Conservation (phyloP, 2,329 filamentous ascomycete genomes). For the Periglandula ipomoeae region DNA sequence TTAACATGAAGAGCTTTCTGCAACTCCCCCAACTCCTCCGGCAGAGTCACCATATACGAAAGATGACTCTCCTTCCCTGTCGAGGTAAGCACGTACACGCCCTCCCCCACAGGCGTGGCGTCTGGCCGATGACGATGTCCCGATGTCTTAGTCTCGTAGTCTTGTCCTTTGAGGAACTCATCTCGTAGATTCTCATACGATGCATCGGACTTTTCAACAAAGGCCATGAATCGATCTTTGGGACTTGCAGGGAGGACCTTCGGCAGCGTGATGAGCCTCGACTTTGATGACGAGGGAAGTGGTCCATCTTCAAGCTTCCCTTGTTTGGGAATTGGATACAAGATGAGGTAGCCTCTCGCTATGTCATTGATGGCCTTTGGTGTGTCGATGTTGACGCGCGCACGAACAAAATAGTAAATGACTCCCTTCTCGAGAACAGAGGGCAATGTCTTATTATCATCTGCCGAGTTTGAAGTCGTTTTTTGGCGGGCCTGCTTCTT, state of each 20-base stretch:
- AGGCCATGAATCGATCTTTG: conserved; percentile 66
- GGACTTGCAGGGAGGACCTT: conserved; percentile 66
- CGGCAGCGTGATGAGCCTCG: conserved; percentile 67
- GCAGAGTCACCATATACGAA: conserved; percentile 70
- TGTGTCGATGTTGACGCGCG: conserved; percentile 63
- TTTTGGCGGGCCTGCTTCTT: neutral
- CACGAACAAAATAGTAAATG: conserved; percentile 84
- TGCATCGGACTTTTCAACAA: conserved; percentile 66
- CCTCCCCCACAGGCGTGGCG: conserved; percentile 70
- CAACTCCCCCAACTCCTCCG: conserved; percentile 57
- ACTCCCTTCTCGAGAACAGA: conserved; percentile 76
- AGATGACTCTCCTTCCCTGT: conserved; percentile 67
- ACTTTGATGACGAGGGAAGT: conserved; percentile 42
- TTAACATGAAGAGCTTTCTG: conserved; percentile 68
- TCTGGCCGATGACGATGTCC: conserved; percentile 61
- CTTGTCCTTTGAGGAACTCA: conserved; percentile 54
- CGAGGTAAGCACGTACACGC: conserved; percentile 72
- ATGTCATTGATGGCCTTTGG: conserved; percentile 63
- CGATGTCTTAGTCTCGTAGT: conserved; percentile 68
- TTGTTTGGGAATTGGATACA: conserved; percentile 63
- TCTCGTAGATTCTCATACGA: conserved; percentile 63
- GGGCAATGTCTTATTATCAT: conserved; percentile 23
- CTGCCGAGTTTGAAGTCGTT: neutral
- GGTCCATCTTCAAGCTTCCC: conserved; percentile 45
- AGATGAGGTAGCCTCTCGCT: conserved; percentile 68